Conservation (phyloP, 2,329 filamentous ascomycete genomes). For the Fusarium siculi region DNA sequence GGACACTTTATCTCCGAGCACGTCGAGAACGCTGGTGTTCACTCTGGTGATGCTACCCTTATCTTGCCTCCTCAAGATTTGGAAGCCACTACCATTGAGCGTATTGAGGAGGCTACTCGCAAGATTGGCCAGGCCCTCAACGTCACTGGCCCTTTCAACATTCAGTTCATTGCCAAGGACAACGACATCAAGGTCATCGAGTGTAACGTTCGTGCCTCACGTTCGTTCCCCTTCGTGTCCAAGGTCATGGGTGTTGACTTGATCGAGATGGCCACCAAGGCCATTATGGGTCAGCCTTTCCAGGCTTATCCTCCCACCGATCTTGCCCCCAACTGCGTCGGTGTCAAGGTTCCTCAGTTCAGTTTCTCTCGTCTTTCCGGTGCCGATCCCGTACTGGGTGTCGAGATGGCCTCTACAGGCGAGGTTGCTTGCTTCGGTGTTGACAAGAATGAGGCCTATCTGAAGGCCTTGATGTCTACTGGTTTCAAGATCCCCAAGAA, state of each 20-base stretch:
- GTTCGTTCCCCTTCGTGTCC: constrained; percentile 97
- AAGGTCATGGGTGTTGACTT: constrained; percentile 98
- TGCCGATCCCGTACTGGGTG: constrained; percentile 94
- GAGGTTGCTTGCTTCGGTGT: constrained; percentile 96
- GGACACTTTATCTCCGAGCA: constrained; percentile 99
- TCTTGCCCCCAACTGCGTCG: constrained; percentile 84
- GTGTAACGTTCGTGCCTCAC: constrained; percentile 95
- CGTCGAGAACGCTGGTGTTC: constrained; percentile 97
- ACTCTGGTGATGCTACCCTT: constrained; percentile 96
- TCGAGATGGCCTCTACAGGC: constrained; percentile 99
- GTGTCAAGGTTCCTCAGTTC: constrained; percentile 98
- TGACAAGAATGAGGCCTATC: constrained; percentile 97
- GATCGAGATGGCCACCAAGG: constrained; percentile 98
- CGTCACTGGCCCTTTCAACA: constrained; percentile 97
- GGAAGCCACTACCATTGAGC: constrained; percentile 84
- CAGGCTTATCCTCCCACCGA: constrained; percentile 81
- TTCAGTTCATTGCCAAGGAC: constrained; percentile 99
- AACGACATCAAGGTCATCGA: constrained; percentile 99
- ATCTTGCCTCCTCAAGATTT: constrained; percentile 96
- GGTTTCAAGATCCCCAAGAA: constrained; percentile 96
- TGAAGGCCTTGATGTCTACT: constrained; percentile 94
- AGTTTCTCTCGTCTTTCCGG: constrained; percentile 97
- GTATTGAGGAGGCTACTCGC: constrained; percentile 93
- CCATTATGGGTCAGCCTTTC: constrained; percentile 88
- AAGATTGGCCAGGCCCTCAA: constrained; percentile 96